Evolutionary conservation across 2,329 filamentous ascomycete genomes (phyloP).

Genomic region (Pyrenochaeta sp.): DNA sequence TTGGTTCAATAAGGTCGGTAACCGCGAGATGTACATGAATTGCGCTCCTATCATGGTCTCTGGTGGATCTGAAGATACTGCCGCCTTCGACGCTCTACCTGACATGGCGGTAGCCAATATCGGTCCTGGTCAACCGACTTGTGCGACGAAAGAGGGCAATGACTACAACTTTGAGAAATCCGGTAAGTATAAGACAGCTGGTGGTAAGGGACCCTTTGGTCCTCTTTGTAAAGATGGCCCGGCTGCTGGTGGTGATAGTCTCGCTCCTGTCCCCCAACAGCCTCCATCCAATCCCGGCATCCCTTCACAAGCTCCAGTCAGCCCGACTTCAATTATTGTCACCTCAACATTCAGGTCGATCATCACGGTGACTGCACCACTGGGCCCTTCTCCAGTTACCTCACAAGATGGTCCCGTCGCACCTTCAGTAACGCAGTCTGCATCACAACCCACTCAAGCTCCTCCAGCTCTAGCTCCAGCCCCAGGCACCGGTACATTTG

Average conservation of each 20-base stretch:
- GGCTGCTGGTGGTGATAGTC: slow-evolving; percentile 5
- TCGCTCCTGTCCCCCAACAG: slow-evolving; percentile 5
- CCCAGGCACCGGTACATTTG: slow-evolving; percentile 6
- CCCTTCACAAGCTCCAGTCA: slow-evolving; percentile 7
- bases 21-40: slow-evolving; percentile 98
- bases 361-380: slow-evolving; percentile 35
- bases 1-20: slow-evolving; percentile 89
- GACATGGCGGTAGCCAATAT: slow-evolving; percentile 80
- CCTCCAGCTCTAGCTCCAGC: not conserved
- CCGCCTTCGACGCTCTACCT: slow-evolving; percentile 67
- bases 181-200: slow-evolving; percentile 61
- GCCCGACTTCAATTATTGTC: slow-evolving; percentile 25
- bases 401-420: not conserved
- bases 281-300: slow-evolving; percentile 5
- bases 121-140: slow-evolving; percentile 41
- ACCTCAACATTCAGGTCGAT: slow-evolving; percentile 14
- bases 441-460: slow-evolving; percentile 2
- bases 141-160: slow-evolving; percentile 60
- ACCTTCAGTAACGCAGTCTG: not conserved
- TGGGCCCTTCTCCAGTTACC: slow-evolving; percentile 5
- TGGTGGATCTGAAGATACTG: slow-evolving; percentile 57
- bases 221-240: slow-evolving; percentile 31
- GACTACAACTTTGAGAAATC: slow-evolving; percentile 68
- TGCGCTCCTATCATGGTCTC: slow-evolving; percentile 78
- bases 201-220: slow-evolving; percentile 31